Evolutionary conservation across 2,329 filamentous ascomycete genomes (phyloP).

Genomic region (Blastomyces gilchristii): DNA sequence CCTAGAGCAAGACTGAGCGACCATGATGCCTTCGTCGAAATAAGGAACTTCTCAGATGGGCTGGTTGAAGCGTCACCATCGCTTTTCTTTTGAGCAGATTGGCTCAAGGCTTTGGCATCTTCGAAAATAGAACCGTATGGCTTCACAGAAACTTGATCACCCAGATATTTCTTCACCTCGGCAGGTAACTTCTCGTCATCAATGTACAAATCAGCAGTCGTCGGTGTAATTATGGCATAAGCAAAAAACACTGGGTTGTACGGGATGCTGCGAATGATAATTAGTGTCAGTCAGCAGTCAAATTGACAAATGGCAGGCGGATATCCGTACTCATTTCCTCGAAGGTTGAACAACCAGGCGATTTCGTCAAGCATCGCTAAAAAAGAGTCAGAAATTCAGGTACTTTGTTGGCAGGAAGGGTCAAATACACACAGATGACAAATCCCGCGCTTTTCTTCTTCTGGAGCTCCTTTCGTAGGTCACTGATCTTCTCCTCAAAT

Average conservation of each 20-base stretch:
- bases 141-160: conserved; percentile 59
- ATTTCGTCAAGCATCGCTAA: conserved; percentile 82
- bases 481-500: conserved; percentile 70
- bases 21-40: conserved; percentile 89
- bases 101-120: conserved; percentile 59
- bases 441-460: conserved; percentile 84
- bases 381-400: conserved; percentile 1
- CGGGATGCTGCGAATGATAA: conserved; percentile 51
- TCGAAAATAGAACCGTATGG: conserved; percentile 74
- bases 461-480: conserved; percentile 79
- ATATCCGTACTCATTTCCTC: conserved; percentile 62
- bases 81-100: conserved; percentile 29
- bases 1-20: conserved; percentile 78
- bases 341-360: conserved; percentile 96
- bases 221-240: conserved; percentile 77
- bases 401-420: neutral
- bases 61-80: conserved; percentile 30
- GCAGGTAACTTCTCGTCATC: conserved; percentile 65
- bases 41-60: conserved; percentile 54
- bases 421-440: conserved; percentile 52
- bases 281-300: conserved; percentile 12
- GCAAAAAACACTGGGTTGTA: conserved; percentile 99
- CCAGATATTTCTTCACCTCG: conserved; percentile 60
- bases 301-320: neutral
- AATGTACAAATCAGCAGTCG: conserved; percentile 68